Base-by-base conservation (phyloP, 78 protist species). In the Monosiga brevicollis region DNA sequence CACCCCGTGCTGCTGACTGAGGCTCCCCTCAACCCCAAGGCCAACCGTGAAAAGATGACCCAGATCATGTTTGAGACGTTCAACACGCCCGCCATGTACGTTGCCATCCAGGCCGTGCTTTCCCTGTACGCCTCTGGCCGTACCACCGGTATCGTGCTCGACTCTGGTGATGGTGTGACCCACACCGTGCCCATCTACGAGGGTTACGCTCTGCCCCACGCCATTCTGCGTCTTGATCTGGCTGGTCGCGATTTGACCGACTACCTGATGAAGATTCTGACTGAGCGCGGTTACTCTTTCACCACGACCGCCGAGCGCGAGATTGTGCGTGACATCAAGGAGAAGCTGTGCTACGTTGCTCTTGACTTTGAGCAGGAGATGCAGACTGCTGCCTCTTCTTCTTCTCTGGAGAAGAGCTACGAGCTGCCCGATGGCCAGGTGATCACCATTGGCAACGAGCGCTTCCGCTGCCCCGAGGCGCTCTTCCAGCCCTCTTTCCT, bases 61-160 rank as follows among this genome's bases (percentile, higher is more conserved):
- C 90, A 96, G 86, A 90, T 95, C 88, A 87, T 98, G 94, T 96
- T 98, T 82, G 99, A 98, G 86, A 93, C 98, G 72, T 96, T 95
- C 96, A 92, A 95, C 88, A 81, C 90, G 76, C 98, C 98, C 42
- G 97, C 95, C 70, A 39, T 91, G 80, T 88, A 88, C 85, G 86
- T 95, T 10, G 84, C 81, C 40, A 79, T 88, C 71, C 93, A 93
- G 82, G 96, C 97, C 62, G 98, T 95, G 15, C 88, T 96, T 11
- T 83, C 97, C 23, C 89, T 96, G 32, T 93, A 90, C 84, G 93
- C 95, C 29, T 85, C 90, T 32, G 95, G 95, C 41, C 89, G 94
- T 55, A 93, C 96, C 38, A 94, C 95, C 36, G 98, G 99, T 55
- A 82, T 93, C 62, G 99, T 98, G 39, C 55, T 97, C 82, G 98